A percentile compares a stretch with the other conserved stretches of the same genome.
These are phyloP conservation scores for Leavenworthia alabamica DNA, from an alignment of 345 rosid species.

Conservation along the genomic window DNA sequence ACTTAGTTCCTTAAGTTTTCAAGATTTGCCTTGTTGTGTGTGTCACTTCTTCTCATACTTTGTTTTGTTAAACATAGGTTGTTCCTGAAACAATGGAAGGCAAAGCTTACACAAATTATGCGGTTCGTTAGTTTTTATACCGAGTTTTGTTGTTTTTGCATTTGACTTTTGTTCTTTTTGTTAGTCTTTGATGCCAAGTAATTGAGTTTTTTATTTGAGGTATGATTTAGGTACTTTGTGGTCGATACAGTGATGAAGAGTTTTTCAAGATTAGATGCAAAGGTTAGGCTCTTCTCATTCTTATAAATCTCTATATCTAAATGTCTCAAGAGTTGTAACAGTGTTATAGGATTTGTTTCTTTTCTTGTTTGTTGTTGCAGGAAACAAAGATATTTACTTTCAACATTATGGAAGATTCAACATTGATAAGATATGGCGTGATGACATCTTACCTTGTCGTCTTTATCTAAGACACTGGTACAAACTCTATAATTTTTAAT, in stretches of 20 bases:
- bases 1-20: constrained; percentile 13
- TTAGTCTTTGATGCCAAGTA: background rate
- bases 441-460: constrained; percentile 85
- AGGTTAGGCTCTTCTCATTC: constrained; percentile 37
- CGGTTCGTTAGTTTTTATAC: constrained; percentile 44
- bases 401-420: constrained; percentile 64
- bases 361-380: constrained; percentile 44
- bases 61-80: constrained; percentile 42
- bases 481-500: background rate
- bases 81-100: constrained; percentile 66
- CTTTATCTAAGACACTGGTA: constrained; percentile 89
- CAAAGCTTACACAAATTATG: constrained; percentile 45
- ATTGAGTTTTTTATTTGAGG: constrained; percentile 3
- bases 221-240: constrained; percentile 66
- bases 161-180: background rate
- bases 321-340: background rate
- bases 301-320: background rate
- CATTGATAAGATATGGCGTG: constrained; percentile 80
- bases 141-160: background rate
- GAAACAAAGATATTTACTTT: constrained; percentile 61
- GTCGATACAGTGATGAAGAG: constrained; percentile 71
- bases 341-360: background rate
- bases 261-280: constrained; percentile 65
- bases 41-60: background rate
- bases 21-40: background rate